A percentile compares a stretch with the other conserved stretches of the same genome.
Evolutionary conservation across 2,329 filamentous ascomycete genomes (phyloP).

Genomic region (Fusarium sp.): DNA sequence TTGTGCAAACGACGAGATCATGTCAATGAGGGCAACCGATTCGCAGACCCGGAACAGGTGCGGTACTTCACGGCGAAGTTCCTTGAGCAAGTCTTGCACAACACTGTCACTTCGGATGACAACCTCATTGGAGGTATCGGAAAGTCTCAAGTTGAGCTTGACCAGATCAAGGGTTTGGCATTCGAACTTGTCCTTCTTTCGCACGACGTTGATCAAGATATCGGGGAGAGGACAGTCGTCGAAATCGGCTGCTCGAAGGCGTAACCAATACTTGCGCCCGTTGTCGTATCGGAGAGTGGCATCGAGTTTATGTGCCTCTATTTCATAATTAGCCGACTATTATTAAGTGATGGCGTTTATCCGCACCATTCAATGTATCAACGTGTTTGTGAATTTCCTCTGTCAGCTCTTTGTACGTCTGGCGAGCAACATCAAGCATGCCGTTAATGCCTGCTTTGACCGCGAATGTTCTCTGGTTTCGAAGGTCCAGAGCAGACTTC

Average conservation of each 20-base stretch:
- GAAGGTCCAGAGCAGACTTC: constrained; percentile 83
- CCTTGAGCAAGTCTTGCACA: constrained; percentile 78
- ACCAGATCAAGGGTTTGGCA: constrained; percentile 90
- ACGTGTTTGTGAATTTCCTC: constrained; percentile 82
- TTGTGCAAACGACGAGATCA: constrained; percentile 84
- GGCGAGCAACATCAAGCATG: constrained; percentile 88
- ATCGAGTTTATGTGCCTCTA: constrained; percentile 70
- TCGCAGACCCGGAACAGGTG: constrained; percentile 88
- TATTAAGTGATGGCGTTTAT: no score
- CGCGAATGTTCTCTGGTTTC: constrained; percentile 92
- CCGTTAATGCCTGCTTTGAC: constrained; percentile 89
- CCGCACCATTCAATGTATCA: constrained; percentile 74
- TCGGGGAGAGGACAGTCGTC: constrained; percentile 73
- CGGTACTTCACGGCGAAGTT: constrained; percentile 80
- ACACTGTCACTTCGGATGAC: constrained; percentile 85
- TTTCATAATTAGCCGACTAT: neutral
- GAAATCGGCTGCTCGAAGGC: constrained; percentile 73
- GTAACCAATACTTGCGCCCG: constrained; percentile 84
- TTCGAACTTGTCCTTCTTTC: constrained; percentile 82
- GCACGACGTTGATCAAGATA: constrained; percentile 82
- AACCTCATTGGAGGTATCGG: constrained; percentile 86
- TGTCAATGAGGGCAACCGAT: constrained; percentile 87
- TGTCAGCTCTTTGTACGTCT: constrained; percentile 91
- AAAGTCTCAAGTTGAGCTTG: constrained; percentile 84
- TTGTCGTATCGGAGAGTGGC: constrained; percentile 83